These are phyloP conservation scores for Neofusicoccum sp. DNA, from an alignment of 2,329 filamentous ascomycete genomes.

Conservation along the genomic window DNA sequence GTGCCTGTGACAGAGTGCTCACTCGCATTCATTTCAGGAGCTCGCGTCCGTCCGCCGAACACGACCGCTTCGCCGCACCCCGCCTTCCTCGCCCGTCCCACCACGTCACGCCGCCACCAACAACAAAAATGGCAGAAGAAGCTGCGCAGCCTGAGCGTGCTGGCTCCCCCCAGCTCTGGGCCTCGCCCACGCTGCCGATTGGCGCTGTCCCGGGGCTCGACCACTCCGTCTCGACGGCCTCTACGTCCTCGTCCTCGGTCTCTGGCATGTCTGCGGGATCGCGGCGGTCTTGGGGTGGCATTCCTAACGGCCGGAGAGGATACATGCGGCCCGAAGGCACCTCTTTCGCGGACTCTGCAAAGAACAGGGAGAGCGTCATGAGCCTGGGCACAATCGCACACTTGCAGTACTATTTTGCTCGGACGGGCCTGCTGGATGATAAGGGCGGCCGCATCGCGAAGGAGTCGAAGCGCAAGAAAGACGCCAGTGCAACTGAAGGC, in stretches of 20 bases:
- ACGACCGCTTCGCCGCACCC: background rate
- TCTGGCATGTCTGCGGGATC: slow-evolving; percentile 67
- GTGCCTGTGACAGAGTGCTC: background rate
- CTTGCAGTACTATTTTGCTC: slow-evolving; percentile 96
- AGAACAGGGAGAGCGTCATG: slow-evolving; percentile 90
- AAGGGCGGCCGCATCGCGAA: slow-evolving; percentile 86
- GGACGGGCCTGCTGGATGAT: slow-evolving; percentile 89
- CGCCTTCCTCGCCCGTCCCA: slow-evolving; percentile 9
- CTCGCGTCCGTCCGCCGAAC: background rate
- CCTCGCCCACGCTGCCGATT: slow-evolving; percentile 64
- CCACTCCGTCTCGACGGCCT: slow-evolving; percentile 59
- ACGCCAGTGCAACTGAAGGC: slow-evolving; percentile 33
- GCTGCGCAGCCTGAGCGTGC: slow-evolving; percentile 8
- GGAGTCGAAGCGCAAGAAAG: slow-evolving; percentile 59
- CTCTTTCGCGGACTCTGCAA: slow-evolving; percentile 87
- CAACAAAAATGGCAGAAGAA: slow-evolving; percentile 16
- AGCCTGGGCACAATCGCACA: slow-evolving; percentile 96
- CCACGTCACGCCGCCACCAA: background rate
- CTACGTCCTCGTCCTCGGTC: slow-evolving; percentile 57
- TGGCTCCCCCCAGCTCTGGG: slow-evolving; percentile 65
- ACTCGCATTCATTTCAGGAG: background rate
- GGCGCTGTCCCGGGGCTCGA: slow-evolving; percentile 61
- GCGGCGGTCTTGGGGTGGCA: slow-evolving; percentile 47
- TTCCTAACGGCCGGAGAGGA: slow-evolving; percentile 64
- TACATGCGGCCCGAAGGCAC: slow-evolving; percentile 88